Evolutionary conservation across 78 protist genomes (phyloP), one percentile per base, ranked within the genome.

Genomic region (Mastigamoeba balamuthi): DNA sequence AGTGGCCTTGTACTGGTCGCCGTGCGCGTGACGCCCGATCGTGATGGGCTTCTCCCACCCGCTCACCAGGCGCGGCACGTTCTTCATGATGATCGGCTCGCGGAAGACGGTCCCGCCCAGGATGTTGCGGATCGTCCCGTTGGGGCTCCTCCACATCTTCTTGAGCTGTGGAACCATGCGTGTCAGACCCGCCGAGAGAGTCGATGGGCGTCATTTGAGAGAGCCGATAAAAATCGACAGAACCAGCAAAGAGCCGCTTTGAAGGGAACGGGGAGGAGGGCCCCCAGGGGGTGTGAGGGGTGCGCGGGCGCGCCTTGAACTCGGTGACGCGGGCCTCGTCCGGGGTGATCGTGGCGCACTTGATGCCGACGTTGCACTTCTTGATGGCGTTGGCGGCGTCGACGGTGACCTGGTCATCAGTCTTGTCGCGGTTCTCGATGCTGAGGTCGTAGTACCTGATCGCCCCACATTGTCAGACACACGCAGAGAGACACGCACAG

Each of bases 341-440:
- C 27, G 98, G 96, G n/a, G 98, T 94, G 66, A 94, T 94, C 52
- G 98, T 94, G 25, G 98, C 98, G 86, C 97, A 94, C 90, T 94
- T 94, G 83, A 94, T 86, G 70, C 95, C 97, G 64, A 94, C 95
- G 37, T 85, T 80, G 82, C 29, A 27, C 69, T 58, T 35, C 40
- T 66, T 39, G 74, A 89, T 91, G 75, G 96, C 98, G 41, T 89
- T 23, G 33, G 96, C 96, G n/a, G 88, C 58, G 36, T 94, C 96
- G 35, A 90, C 65, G 58, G 96, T 94, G 74, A 91, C 84, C 53
- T 80, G 69, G 53, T 85, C 92, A 17, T 88, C 25, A 28, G 92
- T 82, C 7, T 80, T 84, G 68, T 92, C 95, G 38, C 95, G 84
- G 69, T 82, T 9, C 53, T 5, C 66, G 6, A 92, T 0, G 40